Conservation (phyloP, 2,329 filamentous ascomycete genomes). For the Seiridium cupressi region DNA sequence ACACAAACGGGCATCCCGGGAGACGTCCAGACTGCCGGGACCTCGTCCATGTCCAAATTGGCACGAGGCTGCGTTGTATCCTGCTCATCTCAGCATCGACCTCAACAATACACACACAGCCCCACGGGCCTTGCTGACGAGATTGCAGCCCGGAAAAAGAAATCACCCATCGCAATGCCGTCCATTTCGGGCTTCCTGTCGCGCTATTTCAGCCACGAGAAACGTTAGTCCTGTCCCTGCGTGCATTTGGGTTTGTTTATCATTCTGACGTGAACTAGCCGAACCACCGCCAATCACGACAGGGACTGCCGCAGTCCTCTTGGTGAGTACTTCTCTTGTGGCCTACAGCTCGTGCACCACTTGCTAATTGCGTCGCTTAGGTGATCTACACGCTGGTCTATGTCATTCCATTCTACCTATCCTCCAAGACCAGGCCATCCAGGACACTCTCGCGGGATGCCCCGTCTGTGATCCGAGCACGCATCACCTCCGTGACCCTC, state of each 20-base stretch:
- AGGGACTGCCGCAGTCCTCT: constrained; percentile 30
- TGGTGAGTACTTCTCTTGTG: constrained; percentile 27
- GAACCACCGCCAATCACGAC: constrained; percentile 40
- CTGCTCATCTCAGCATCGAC: not conserved
- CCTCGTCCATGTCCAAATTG: not conserved
- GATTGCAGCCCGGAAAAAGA: not conserved
- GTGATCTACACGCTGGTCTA: constrained; percentile 84
- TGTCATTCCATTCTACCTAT: constrained; percentile 88
- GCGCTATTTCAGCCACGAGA: constrained; percentile 26
- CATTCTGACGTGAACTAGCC: constrained; percentile 23
- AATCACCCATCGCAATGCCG: constrained; percentile 21
- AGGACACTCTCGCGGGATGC: constrained; percentile 79
- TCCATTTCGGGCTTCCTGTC: constrained; percentile 23
- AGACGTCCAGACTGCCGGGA: constrained; percentile 1
- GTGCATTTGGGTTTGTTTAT: not conserved
- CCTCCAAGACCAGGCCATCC: constrained; percentile 74
- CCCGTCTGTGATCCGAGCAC: constrained; percentile 82
- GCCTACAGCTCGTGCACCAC: not conserved
- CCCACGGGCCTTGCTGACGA: constrained; percentile 3
- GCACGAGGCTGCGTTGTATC: not conserved
- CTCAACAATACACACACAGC: not conserved
- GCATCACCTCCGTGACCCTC: constrained; percentile 75
- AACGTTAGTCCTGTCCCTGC: constrained; percentile 20
- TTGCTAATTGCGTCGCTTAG: constrained; percentile 35
- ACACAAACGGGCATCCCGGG: constrained; percentile 2